Conservation (phyloP, 2,329 filamentous ascomycete species). For the Harringtonia aguacate region DNA sequence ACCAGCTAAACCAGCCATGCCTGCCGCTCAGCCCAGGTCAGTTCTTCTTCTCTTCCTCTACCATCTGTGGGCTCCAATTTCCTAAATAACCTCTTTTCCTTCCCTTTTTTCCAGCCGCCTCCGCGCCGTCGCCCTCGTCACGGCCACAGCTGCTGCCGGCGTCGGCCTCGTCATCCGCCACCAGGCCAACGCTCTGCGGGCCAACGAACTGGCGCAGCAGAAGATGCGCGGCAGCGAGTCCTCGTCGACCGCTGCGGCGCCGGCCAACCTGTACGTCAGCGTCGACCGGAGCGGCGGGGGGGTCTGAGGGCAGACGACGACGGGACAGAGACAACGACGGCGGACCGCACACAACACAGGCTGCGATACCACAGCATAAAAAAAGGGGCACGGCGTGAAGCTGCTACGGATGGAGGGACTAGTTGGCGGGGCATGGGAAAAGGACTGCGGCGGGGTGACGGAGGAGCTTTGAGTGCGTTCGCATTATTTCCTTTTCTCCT, state of each 20-base stretch:
- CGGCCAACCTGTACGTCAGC: conserved; percentile 33
- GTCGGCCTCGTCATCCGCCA: conserved; percentile 21
- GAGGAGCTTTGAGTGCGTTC: no score
- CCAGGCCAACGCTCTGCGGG: conserved; percentile 22
- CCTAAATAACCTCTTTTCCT: no score
- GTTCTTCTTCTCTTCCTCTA: background rate
- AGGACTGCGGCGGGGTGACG: no score
- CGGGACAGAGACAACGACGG: background rate
- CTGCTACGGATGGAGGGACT: no score
- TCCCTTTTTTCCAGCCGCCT: conserved; percentile 21
- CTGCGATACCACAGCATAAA: no score
- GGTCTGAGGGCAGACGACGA: conserved; percentile 18
- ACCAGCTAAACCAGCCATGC: background rate
- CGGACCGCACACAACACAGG: background rate
- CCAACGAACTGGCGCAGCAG: conserved; percentile 33
- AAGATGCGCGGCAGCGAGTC: no score
- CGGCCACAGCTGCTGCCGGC: conserved; percentile 20
- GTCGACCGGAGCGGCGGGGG: conserved; percentile 42
- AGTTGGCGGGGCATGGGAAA: no score
- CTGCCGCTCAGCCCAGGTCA: background rate
- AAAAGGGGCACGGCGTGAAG: no score
- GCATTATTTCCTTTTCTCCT: no score
- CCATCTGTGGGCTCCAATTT: no score
- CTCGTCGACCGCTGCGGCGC: background rate
- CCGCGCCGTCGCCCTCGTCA: conserved; percentile 22